Evolutionary conservation across 208 protist species (phyloP), one percentile per base, ranked within the genome.

Genomic region (Trypanosoma boissoni): DNA sequence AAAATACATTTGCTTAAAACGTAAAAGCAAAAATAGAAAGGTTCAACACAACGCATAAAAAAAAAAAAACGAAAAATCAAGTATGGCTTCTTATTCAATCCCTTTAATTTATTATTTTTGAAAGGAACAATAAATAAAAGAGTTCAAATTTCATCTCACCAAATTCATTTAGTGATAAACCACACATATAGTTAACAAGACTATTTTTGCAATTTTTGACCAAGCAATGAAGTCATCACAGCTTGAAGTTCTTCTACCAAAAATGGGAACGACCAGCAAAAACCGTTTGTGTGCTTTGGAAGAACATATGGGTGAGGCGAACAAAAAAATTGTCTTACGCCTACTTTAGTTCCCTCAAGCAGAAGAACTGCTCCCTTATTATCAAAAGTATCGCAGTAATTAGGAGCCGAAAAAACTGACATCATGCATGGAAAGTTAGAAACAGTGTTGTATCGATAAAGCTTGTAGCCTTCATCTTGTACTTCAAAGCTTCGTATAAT

Each of bases 371-470:
- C 95, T 7, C 86, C 98, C 68, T 98, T 99, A 78, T 99, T 99
- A 28, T 95, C 87, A 60, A 99, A 98, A 3, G 86, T 88, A 68
- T 98, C 98, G 41, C 97, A 96, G 65, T 99, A 99, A 72, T 99
- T 99, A 1, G 97, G 98, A 4, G 97, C 96, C 27, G 96, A 98
- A 64, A 99, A 99, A 16, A 99, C 76, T 12, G 96, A 99, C 32
- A 99, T 96, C 41, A 99, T 84, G 20, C 92, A 91, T 21, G 98
- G 98, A 68, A 98, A 99, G 36, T 92, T 90, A 51, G 75, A 85
- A 64, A 74, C 79, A 31, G 78, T 78, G 61, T 86, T 76, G 3
- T 80, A 73, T n/a, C 83, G 67, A 74, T 99, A 97, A 64, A 99
- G 93, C 50, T 91, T 84, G 68, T 98, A 98, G 1, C 94, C 94